Evolutionary conservation across 495 filamentous ascomycete genomes (phyloP).

Genomic region (Achaetomiella virescens): DNA sequence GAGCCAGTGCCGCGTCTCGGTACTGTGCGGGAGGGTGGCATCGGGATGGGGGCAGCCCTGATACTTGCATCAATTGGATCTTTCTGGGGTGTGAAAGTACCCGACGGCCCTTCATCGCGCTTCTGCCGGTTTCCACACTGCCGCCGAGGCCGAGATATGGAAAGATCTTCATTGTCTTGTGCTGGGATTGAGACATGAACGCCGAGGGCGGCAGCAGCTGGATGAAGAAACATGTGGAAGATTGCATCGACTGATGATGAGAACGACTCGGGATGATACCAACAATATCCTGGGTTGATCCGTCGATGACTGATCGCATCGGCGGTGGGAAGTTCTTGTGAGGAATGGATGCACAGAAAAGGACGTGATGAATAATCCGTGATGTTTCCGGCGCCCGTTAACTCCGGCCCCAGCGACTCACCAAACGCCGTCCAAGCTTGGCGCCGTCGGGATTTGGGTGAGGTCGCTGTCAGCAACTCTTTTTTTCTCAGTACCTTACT

Average conservation of each 20-base stretch:
- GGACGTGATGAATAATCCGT: not conserved
- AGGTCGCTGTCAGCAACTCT: too few species aligned
- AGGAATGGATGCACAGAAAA: not conserved
- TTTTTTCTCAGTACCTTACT: too few species aligned
- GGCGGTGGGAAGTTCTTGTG: too few species aligned
- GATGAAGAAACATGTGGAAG: too few species aligned
- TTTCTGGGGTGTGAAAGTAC: not conserved
- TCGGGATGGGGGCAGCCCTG: not conserved
- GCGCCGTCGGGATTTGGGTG: not conserved
- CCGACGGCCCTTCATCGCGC: not conserved
- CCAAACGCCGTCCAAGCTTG: not conserved
- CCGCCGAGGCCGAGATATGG: not conserved
- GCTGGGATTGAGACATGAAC: too few species aligned
- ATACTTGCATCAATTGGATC: not conserved
- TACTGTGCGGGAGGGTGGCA: conserved; percentile 7
- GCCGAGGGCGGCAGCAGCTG: too few species aligned
- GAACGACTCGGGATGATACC: too few species aligned
- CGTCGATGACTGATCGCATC: too few species aligned
- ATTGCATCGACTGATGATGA: too few species aligned
- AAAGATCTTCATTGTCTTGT: too few species aligned
- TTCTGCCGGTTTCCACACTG: not conserved
- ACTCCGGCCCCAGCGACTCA: not conserved
- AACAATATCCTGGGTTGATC: too few species aligned
- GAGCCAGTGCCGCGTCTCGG: not conserved
- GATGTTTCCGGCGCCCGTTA: not conserved